phyloP scores from a whole-genome alignment of 129 eudicot genomes.

The Saussurea involucrata region DNA sequence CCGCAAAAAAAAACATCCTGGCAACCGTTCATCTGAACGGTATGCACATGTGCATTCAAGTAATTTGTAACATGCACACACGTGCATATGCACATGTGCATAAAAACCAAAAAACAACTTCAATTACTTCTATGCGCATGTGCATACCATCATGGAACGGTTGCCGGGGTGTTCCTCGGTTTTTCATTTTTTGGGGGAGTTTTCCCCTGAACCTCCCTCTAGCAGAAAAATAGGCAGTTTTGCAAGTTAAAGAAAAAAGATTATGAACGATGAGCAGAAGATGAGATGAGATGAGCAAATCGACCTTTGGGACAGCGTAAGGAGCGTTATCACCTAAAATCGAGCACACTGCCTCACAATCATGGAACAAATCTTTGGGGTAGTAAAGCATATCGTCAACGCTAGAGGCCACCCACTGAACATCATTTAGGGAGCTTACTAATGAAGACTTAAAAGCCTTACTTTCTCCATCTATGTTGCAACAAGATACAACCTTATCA shows the following conservation, averaged over 20 bases:
- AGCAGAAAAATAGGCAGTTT: background rate
- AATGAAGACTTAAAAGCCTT: conserved; percentile 51
- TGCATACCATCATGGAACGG: too few relatives aligned
- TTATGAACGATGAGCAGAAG: background rate
- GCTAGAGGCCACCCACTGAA: conserved; percentile 63
- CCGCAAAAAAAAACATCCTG: too few relatives aligned
- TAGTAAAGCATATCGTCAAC: conserved; percentile 47
- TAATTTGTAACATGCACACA: too few relatives aligned
- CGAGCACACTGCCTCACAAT: conserved; percentile 63
- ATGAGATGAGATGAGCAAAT: background rate
- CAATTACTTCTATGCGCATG: too few relatives aligned
- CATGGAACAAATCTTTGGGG: conserved; percentile 64
- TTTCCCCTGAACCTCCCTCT: too few relatives aligned
- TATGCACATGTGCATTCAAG: too few relatives aligned
- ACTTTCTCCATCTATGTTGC: conserved; percentile 30
- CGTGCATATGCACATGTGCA: too few relatives aligned
- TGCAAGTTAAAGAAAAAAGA: background rate
- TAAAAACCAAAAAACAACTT: too few relatives aligned
- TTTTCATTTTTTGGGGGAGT: too few relatives aligned
- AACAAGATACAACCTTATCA: conserved; percentile 54
- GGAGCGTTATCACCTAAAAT: conserved; percentile 67
- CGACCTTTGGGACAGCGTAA: conserved; percentile 76
- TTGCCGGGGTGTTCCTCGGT: too few relatives aligned
- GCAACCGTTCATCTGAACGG: too few relatives aligned
- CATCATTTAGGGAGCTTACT: conserved; percentile 38